Percentiles rank a stretch among this genome's conserved stretches.
phyloP scores from a whole-genome alignment of 148 eudicot genomes.

The Rhododendron henanense region DNA sequence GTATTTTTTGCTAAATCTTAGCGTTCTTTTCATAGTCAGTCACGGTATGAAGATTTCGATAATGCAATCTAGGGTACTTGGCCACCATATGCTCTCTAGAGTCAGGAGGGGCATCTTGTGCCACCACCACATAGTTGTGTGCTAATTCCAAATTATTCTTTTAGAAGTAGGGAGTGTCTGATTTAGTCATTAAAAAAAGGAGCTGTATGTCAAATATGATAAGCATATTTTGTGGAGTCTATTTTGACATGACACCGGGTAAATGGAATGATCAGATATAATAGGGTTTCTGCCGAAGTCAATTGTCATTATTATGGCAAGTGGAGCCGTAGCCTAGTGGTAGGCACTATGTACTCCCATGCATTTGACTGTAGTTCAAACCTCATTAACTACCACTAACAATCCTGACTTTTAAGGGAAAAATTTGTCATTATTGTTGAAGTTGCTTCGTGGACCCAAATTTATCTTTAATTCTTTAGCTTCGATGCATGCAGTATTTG shows the following conservation, averaged over 20 bases:
- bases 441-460: not conserved
- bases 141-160: not conserved
- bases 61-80: not conserved
- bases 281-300: not conserved
- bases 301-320: not conserved
- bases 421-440: not conserved
- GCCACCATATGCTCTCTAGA: not conserved
- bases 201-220: not conserved
- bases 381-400: no score
- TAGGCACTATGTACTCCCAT: no score
- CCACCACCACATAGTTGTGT: not conserved
- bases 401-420: no score
- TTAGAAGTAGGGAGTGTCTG: not conserved
- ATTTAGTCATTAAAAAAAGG: not conserved
- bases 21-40: not conserved
- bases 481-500: conserved; percentile 31
- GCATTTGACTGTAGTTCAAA: no score
- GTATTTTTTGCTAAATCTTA: conserved; percentile 9
- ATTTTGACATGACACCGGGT: not conserved
- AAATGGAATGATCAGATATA: not conserved
- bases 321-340: no score
- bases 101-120: not conserved
- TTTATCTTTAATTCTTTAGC: not conserved
- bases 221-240: not conserved
- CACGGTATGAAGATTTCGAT: not conserved